These are phyloP conservation scores for Pseudozyma flocculosa DNA, from an alignment of 1,284 basidiomycete genomes.

Conservation along the genomic window DNA sequence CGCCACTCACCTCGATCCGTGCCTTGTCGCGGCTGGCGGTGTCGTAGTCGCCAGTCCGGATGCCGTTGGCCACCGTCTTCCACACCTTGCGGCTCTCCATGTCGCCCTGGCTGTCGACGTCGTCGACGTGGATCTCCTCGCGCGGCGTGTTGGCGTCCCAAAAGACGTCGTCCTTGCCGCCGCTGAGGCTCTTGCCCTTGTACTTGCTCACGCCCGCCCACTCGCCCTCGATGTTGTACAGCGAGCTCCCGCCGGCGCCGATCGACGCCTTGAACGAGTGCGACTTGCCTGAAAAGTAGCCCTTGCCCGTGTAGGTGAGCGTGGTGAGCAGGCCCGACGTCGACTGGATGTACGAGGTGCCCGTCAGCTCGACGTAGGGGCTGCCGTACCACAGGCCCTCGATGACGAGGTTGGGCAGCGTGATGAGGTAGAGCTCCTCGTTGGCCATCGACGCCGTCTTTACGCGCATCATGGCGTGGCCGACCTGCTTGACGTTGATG, in stretches of 20 bases:
- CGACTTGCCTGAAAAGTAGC: constrained; percentile 86
- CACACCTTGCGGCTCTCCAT: constrained; percentile 87
- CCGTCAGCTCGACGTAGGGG: constrained; percentile 85
- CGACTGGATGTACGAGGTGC: constrained; percentile 79
- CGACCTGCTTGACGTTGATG: constrained; percentile 92
- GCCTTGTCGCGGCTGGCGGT: constrained; percentile 85
- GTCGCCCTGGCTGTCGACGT: constrained; percentile 70
- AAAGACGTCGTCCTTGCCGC: constrained; percentile 60
- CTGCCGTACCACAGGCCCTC: constrained; percentile 61
- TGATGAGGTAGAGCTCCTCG: constrained; percentile 75
- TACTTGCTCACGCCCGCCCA: constrained; percentile 75
- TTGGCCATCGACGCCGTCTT: constrained; percentile 66
- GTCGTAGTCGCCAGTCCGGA: constrained; percentile 86
- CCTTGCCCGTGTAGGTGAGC: constrained; percentile 84
- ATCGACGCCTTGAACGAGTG: constrained; percentile 87
- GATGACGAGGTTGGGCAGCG: constrained; percentile 66
- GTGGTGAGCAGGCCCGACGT: constrained; percentile 72
- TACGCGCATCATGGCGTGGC: constrained; percentile 82
- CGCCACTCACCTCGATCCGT: constrained; percentile 68
- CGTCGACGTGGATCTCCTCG: constrained; percentile 71
- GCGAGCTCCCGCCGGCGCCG: constrained; percentile 60
- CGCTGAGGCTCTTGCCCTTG: constrained; percentile 39
- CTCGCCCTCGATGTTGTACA: constrained; percentile 76
- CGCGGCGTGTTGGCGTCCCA: constrained; percentile 62
- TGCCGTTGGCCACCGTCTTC: constrained; percentile 84